Conservation (phyloP, 192 early-diverging fungal species). For the Kappamyces sp. region DNA sequence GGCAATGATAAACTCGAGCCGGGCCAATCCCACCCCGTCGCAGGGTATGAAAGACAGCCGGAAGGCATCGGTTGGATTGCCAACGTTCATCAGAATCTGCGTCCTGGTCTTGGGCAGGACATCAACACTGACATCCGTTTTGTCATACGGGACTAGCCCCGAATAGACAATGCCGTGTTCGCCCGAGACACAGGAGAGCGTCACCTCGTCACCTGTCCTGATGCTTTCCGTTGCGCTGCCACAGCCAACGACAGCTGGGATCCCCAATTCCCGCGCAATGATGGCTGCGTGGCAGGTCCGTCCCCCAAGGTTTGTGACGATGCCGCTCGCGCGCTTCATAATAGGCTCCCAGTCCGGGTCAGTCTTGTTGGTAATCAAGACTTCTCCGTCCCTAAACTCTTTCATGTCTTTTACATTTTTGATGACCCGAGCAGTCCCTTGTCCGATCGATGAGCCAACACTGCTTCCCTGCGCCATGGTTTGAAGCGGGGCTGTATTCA, state of each 20-base stretch:
- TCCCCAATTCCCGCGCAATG: slow-evolving; percentile 23
- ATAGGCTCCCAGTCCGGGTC: slow-evolving; percentile 23
- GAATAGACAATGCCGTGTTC: not conserved
- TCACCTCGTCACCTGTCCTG: slow-evolving; percentile 8
- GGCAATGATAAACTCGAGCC: slow-evolving; percentile 23
- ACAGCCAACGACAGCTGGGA: slow-evolving; percentile 22
- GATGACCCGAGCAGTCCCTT: slow-evolving; percentile 12
- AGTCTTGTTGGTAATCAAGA: slow-evolving; percentile 18
- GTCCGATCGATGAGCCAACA: slow-evolving; percentile 1
- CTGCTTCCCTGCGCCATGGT: not conserved
- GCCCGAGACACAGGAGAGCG: slow-evolving; percentile 10
- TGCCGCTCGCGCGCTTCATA: slow-evolving; percentile 20
- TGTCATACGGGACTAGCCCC: slow-evolving; percentile 12
- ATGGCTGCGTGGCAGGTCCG: slow-evolving; percentile 23
- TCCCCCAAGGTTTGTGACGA: slow-evolving; percentile 19
- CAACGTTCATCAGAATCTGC: slow-evolving; percentile 17
- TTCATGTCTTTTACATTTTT: slow-evolving; percentile 1
- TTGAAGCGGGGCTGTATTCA: not conserved
- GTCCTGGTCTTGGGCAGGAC: slow-evolving; percentile 9
- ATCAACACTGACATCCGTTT: slow-evolving; percentile 8
- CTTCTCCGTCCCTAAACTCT: slow-evolving; percentile 17
- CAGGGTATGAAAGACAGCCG: slow-evolving; percentile 1
- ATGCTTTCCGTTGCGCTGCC: slow-evolving; percentile 18
- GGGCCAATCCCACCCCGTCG: slow-evolving; percentile 18
- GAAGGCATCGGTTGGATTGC: slow-evolving; percentile 19